Conservation (phyloP, 2,329 filamentous ascomycete genomes). For the Aureobasidium pullulans region DNA sequence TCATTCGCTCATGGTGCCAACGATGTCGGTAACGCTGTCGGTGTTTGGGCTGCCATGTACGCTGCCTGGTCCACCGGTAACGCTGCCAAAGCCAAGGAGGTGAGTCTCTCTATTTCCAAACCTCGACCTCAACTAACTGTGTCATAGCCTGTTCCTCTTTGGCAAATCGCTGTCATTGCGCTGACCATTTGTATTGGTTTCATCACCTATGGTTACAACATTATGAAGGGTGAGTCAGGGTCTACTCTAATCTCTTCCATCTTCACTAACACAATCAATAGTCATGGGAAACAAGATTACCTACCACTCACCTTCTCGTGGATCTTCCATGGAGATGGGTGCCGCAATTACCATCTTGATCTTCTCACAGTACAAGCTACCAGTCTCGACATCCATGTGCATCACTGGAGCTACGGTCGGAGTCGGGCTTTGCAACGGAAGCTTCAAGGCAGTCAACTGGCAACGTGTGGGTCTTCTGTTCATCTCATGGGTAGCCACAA, state of each 20-base stretch:
- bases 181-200: constrained; percentile 48
- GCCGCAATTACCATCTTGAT: constrained; percentile 56
- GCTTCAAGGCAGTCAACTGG: constrained; percentile 55
- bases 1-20: constrained; percentile 66
- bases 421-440: constrained; percentile 54
- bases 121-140: neutral
- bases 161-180: constrained; percentile 67
- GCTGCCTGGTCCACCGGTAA: constrained; percentile 49
- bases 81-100: constrained; percentile 49
- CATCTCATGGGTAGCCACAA: constrained; percentile 53
- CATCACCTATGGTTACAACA: constrained; percentile 58
- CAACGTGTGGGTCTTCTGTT: constrained; percentile 55
- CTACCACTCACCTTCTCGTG: constrained; percentile 50
- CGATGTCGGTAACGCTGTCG: constrained; percentile 57
- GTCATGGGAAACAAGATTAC: constrained; percentile 54
- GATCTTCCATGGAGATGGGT: constrained; percentile 55
- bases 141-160: constrained; percentile 52
- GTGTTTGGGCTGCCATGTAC: constrained; percentile 57
- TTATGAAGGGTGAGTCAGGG: constrained; percentile 41
- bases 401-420: constrained; percentile 57
- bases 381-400: constrained; percentile 59
- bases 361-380: constrained; percentile 55
- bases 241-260: neutral
- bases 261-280: neutral
- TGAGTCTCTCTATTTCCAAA: neutral